Conservation (phyloP, 345 rosid genomes). For the Luvunga scandens region DNA sequence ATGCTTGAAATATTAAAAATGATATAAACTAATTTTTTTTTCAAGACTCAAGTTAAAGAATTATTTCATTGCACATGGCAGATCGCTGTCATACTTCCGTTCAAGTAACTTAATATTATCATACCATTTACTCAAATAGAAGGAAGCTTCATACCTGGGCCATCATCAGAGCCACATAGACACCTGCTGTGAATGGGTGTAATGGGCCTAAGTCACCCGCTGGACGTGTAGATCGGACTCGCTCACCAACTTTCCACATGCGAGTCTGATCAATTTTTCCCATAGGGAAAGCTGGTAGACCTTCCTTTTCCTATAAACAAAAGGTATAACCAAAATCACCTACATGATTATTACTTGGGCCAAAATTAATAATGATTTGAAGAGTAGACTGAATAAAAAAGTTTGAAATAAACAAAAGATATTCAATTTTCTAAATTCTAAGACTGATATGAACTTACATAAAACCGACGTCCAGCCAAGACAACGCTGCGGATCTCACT, state of each 20-base stretch:
- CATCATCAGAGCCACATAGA: slow-evolving; percentile 91
- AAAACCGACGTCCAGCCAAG: slow-evolving; percentile 88
- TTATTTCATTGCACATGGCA: neutral
- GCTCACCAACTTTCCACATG: slow-evolving; percentile 96
- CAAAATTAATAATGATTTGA: no score
- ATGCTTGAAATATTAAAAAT: neutral
- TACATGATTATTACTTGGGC: no score
- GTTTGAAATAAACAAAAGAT: neutral
- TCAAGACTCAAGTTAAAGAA: neutral
- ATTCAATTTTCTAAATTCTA: neutral
- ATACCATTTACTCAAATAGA: neutral
- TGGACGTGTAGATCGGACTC: slow-evolving; percentile 60
- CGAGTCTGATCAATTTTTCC: slow-evolving; percentile 94
- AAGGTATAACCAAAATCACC: slow-evolving; percentile 8
- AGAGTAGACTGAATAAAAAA: no score
- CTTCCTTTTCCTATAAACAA: slow-evolving; percentile 73
- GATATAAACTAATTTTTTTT: neutral
- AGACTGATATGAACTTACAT: slow-evolving; percentile 37
- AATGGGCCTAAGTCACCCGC: slow-evolving; percentile 81
- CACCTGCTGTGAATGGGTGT: slow-evolving; percentile 86
- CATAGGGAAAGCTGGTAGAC: slow-evolving; percentile 96
- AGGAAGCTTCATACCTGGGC: slow-evolving; percentile 66
- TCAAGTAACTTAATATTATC: neutral
- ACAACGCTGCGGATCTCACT: slow-evolving; percentile 88
- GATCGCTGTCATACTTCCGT: neutral